phyloP scores from a whole-genome alignment of 176 grass and related monocot genomes.

The Sorghum bicolor region Sorghum_bicolor_NCBIv3 NC_012871.2:66461001-66461500 shows the following conservation, averaged over 20 bases:
- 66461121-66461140: not conserved
- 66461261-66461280: not conserved
- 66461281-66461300: not conserved
- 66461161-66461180: constrained; percentile 13
- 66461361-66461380: not conserved
- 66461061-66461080: constrained; percentile 9
- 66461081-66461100: not conserved
- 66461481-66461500: constrained; percentile 5
- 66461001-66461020: constrained; percentile 19
- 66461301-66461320: not conserved
- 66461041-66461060: constrained; percentile 15
- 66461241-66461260: not conserved
- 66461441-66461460: constrained; percentile 13
- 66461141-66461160: constrained; percentile 1
- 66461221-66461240: not conserved
- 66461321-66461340: constrained; percentile 1
- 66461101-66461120: not conserved
- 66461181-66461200: not conserved
- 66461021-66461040: constrained; percentile 5
- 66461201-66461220: constrained; percentile 22
- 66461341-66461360: constrained; percentile 1
- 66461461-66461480: not conserved
- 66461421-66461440: constrained; percentile 7
- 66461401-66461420: constrained; percentile 16
- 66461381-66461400: constrained; percentile 28